A percentile compares a stretch with the other conserved stretches of the same genome.
Conservation (phyloP, 768 basidiomycete species). For the Podaxis rugospora region DNA sequence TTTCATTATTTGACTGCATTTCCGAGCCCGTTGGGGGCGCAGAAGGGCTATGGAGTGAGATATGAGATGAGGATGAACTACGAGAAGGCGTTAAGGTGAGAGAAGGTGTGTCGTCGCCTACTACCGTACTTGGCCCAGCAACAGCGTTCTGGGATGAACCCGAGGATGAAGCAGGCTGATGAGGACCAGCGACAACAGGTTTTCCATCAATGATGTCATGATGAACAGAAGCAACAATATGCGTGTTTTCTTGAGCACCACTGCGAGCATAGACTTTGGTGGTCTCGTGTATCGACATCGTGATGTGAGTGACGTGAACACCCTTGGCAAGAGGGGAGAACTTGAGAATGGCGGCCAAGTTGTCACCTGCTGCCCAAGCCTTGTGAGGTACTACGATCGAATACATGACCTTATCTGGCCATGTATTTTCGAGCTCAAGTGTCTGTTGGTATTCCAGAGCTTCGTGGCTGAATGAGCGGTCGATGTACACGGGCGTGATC, state of each 20-base stretch:
- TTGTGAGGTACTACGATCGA: slow-evolving; percentile 91
- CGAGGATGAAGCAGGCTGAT: slow-evolving; percentile 15
- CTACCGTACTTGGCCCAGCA: background rate
- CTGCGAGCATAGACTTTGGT: slow-evolving; percentile 55
- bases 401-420: slow-evolving; percentile 98
- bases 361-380: slow-evolving; percentile 91
- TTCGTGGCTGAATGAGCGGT: slow-evolving; percentile 72
- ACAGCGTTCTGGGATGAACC: background rate
- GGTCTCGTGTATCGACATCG: slow-evolving; percentile 70
- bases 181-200: slow-evolving; percentile 34
- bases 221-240: slow-evolving; percentile 54
- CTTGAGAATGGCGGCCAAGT: slow-evolving; percentile 76
- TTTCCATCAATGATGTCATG: slow-evolving; percentile 67
- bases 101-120: background rate
- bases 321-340: slow-evolving; percentile 88
- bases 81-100: background rate
- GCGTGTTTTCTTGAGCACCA: slow-evolving; percentile 55
- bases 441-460: slow-evolving; percentile 96
- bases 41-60: background rate
- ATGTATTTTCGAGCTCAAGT: slow-evolving; percentile 93
- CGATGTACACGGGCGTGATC: slow-evolving; percentile 54
- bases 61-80: background rate
- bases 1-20: slow-evolving; percentile 9
- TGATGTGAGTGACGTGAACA: slow-evolving; percentile 60
- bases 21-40: background rate